These are phyloP conservation scores for Aaosphaeria arxii DNA, from an alignment of 2,329 filamentous ascomycete species.

Conservation along the genomic window DNA sequence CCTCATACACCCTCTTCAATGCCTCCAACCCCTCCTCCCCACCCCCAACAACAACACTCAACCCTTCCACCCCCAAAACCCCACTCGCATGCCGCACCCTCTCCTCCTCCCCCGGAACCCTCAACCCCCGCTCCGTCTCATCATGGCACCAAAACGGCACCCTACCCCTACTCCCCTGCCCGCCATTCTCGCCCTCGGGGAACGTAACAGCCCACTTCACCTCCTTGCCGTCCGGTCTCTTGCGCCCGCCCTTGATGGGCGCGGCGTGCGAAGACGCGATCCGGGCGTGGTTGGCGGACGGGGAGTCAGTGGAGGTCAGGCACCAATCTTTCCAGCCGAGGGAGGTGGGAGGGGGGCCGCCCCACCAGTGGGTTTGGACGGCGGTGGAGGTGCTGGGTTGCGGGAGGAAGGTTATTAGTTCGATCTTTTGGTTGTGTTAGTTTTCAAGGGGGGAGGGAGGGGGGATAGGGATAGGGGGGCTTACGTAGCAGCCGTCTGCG, in stretches of 20 bases:
- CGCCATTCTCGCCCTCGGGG: constrained; percentile 39
- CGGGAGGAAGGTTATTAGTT: constrained; percentile 1
- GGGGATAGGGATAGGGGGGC: too few species aligned
- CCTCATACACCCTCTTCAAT: constrained; percentile 9
- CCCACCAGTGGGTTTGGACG: constrained; percentile 56
- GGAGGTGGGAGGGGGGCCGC: constrained; percentile 50
- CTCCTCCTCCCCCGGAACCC: constrained; percentile 50
- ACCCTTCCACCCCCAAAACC: constrained; percentile 43
- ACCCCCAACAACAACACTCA: constrained; percentile 24
- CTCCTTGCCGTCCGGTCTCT: constrained; percentile 53
- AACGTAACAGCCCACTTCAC: constrained; percentile 61
- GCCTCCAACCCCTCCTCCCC: constrained; percentile 9
- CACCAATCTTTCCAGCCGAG: constrained; percentile 61
- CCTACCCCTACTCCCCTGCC: constrained; percentile 41
- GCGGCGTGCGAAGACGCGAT: constrained; percentile 44
- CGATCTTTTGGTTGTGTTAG: not conserved
- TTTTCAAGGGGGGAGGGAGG: too few species aligned
- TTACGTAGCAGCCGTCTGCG: constrained; percentile 58
- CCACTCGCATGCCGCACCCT: constrained; percentile 51
- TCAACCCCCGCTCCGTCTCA: constrained; percentile 52
- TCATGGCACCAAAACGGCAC: constrained; percentile 63
- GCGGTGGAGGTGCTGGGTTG: constrained; percentile 1
- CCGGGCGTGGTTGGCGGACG: constrained; percentile 8
- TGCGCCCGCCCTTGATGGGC: constrained; percentile 53
- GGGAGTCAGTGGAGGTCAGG: constrained; percentile 23